Evolutionary conservation across 1,284 basidiomycete genomes (phyloP).

Genomic region (Mycena sp.): DNA sequence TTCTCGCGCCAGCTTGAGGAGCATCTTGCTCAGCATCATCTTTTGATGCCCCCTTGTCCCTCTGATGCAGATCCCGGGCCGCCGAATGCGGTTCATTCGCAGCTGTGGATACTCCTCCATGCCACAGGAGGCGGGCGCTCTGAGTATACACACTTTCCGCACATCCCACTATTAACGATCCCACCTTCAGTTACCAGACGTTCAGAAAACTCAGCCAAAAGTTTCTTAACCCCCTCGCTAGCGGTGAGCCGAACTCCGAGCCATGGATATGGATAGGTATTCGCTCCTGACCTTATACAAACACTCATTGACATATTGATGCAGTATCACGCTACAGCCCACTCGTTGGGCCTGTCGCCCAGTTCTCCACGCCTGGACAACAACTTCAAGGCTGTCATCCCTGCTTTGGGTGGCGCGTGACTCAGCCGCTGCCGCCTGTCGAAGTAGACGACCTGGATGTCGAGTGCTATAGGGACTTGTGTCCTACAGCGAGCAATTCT

Average conservation of each 20-base stretch:
- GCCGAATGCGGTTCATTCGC: neutral
- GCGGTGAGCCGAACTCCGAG: neutral
- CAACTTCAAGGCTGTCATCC: neutral
- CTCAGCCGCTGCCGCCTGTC: neutral
- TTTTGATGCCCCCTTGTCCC: too few species aligned
- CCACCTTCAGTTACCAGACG: neutral
- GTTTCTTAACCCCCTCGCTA: neutral
- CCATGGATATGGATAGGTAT: neutral
- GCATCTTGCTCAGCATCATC: too few species aligned
- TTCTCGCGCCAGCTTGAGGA: too few species aligned
- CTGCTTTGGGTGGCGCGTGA: neutral
- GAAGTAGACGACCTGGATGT: too few species aligned
- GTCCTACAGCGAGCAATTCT: too few species aligned
- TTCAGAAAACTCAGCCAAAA: neutral
- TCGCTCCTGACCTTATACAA: too few species aligned
- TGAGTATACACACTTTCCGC: neutral
- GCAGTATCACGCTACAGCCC: neutral
- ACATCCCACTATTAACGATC: neutral
- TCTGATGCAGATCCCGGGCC: too few species aligned
- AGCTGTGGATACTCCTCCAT: neutral
- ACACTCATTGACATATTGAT: too few species aligned
- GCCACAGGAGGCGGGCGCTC: neutral
- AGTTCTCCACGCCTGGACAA: neutral
- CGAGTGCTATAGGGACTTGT: too few species aligned
- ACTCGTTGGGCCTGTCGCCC: neutral